These are phyloP conservation scores for Austroboletus festivus DNA, from an alignment of 768 basidiomycete genomes.

Conservation along the genomic window DNA sequence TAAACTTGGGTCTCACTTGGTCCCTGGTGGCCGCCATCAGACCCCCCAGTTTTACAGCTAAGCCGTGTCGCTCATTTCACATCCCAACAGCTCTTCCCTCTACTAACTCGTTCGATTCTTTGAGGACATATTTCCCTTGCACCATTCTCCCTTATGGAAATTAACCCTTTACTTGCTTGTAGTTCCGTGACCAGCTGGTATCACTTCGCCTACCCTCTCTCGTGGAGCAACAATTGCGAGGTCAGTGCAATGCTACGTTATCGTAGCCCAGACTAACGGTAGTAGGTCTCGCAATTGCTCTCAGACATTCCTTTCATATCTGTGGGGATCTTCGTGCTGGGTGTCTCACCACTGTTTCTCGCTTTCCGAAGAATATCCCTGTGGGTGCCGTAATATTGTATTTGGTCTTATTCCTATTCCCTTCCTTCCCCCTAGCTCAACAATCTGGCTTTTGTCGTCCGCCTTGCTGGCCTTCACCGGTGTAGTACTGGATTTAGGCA, in stretches of 20 bases:
- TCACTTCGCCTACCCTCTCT: constrained; percentile 28
- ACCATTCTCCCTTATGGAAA: constrained; percentile 19
- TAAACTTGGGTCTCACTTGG: neutral
- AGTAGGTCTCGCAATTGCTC: constrained; percentile 54
- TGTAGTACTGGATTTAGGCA: constrained; percentile 59
- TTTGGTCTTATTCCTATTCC: constrained; percentile 1
- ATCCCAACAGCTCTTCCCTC: neutral
- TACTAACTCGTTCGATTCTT: too few species aligned
- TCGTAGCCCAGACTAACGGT: constrained; percentile 5
- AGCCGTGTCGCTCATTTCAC: constrained; percentile 1
- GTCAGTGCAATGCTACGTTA: constrained; percentile 33
- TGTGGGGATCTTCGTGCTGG: constrained; percentile 63
- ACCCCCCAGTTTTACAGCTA: constrained; percentile 3
- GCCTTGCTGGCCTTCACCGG: constrained; percentile 60
- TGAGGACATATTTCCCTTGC: constrained; percentile 6
- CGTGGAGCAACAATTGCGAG: constrained; percentile 41
- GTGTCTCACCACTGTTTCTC: constrained; percentile 54
- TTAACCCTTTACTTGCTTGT: constrained; percentile 12
- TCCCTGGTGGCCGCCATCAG: constrained; percentile 8
- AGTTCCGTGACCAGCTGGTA: constrained; percentile 15
- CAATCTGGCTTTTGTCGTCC: constrained; percentile 54
- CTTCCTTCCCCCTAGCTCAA: constrained; percentile 32
- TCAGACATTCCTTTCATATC: constrained; percentile 66
- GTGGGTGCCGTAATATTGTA: constrained; percentile 36
- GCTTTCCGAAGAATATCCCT: constrained; percentile 47